Evolutionary conservation across 257 asterid species (phyloP).

Genomic region (Solanum arcanum): DNA sequence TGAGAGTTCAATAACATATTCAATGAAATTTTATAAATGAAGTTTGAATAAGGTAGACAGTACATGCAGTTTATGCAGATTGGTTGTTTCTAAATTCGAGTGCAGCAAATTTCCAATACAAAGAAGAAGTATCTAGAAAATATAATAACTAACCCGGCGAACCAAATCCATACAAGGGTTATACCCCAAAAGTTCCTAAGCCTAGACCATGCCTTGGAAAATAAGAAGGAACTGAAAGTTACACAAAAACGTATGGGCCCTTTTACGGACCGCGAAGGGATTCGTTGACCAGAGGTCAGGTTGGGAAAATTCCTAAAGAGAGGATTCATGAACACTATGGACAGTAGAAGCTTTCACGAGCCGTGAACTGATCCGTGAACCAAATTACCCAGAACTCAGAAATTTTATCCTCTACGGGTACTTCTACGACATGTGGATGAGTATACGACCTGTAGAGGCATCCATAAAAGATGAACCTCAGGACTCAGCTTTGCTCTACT

Average conservation of each 20-base stretch:
- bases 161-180: neutral
- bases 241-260: neutral
- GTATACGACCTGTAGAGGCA: neutral
- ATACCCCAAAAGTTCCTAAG: neutral
- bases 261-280: no score
- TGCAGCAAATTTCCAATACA: neutral
- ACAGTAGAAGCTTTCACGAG: neutral
- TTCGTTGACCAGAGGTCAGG: neutral
- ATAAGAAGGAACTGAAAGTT: neutral
- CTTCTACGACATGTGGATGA: no score
- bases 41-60: neutral
- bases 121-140: neutral
- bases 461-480: neutral
- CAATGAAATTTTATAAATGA: neutral
- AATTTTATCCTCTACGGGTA: no score
- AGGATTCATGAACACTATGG: neutral
- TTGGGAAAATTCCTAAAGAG: neutral
- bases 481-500: neutral
- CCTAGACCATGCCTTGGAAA: neutral
- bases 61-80: neutral
- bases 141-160: no score
- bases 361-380: no score
- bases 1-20: neutral
- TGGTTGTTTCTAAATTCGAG: neutral
- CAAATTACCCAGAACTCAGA: neutral